phyloP scores from a whole-genome alignment of 805 yeast species.

The Metschnikowia aberdeeniae region DNA sequence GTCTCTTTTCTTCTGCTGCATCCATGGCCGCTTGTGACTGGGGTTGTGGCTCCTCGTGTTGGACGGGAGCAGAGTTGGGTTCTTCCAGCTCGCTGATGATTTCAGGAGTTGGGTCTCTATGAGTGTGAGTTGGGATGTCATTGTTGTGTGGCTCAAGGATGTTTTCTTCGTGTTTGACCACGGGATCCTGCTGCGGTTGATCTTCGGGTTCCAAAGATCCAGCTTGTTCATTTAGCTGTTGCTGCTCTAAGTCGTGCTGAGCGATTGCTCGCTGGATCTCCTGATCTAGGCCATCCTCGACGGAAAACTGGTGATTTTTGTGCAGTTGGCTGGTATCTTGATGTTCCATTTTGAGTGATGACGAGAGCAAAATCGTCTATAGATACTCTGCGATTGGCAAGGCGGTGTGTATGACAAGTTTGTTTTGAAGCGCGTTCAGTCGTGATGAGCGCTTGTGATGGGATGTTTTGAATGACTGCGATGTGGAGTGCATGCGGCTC shows the following conservation, averaged over 20 bases:
- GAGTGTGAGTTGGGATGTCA: background rate
- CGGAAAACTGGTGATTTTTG: conserved; percentile 12
- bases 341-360: background rate
- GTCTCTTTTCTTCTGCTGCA: conserved; percentile 20
- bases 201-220: background rate
- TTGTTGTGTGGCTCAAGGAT: background rate
- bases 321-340: background rate
- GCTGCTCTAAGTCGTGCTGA: conserved; percentile 19
- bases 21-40: conserved; percentile 3
- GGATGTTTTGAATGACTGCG: conserved; percentile 3
- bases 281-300: conserved; percentile 20
- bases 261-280: conserved; percentile 20
- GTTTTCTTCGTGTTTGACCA: background rate
- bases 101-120: background rate
- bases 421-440: background rate
- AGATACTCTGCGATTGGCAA: too few species aligned
- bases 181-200: background rate
- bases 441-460: background rate
- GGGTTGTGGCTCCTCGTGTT: background rate
- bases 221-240: conserved; percentile 8
- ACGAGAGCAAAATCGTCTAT: background rate
- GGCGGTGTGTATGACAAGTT: background rate
- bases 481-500: background rate
- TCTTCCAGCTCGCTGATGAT: background rate
- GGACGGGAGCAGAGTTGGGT: background rate